Evolutionary conservation across 2,329 filamentous ascomycete genomes (phyloP).

Genomic region (Colletotrichum spaethianum): DNA sequence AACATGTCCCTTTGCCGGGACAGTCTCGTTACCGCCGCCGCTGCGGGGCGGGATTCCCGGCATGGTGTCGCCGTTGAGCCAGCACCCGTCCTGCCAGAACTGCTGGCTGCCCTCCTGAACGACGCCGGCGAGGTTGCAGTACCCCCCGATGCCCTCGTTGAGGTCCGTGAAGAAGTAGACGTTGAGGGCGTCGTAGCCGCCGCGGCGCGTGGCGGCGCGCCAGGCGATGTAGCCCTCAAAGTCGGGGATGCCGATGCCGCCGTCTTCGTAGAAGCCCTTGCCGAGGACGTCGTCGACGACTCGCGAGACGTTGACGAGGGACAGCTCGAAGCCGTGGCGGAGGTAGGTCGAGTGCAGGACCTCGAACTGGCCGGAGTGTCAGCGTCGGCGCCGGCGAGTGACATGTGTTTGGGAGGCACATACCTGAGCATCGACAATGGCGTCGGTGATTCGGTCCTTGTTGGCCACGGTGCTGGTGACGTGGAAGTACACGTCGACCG

Average conservation of each 20-base stretch:
- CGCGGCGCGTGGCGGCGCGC: conserved; percentile 56
- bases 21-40: conserved; percentile 42
- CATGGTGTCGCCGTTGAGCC: conserved; percentile 53
- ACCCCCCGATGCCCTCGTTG: conserved; percentile 24
- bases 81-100: conserved; percentile 58
- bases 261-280: conserved; percentile 28
- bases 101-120: conserved; percentile 50
- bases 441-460: conserved; percentile 26
- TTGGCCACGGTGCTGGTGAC: conserved; percentile 66
- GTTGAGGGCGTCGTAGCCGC: conserved; percentile 59
- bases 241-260: conserved; percentile 29
- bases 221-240: conserved; percentile 33
- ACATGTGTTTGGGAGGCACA: too few relatives aligned
- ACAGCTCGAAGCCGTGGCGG: conserved; percentile 29
- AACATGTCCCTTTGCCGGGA: conserved; percentile 45
- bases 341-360: conserved; percentile 32
- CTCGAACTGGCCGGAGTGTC: conserved; percentile 19
- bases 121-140: conserved; percentile 57
- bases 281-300: conserved; percentile 33
- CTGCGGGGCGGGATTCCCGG: conserved; percentile 53
- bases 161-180: conserved; percentile 58
- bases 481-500: conserved; percentile 59
- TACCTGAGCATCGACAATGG: conserved; percentile 32
- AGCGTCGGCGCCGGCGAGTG: background rate
- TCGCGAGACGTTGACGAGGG: conserved; percentile 35